phyloP scores from a whole-genome alignment of 202 grass and related monocot genomes.

The Carex arenaria region DNA sequence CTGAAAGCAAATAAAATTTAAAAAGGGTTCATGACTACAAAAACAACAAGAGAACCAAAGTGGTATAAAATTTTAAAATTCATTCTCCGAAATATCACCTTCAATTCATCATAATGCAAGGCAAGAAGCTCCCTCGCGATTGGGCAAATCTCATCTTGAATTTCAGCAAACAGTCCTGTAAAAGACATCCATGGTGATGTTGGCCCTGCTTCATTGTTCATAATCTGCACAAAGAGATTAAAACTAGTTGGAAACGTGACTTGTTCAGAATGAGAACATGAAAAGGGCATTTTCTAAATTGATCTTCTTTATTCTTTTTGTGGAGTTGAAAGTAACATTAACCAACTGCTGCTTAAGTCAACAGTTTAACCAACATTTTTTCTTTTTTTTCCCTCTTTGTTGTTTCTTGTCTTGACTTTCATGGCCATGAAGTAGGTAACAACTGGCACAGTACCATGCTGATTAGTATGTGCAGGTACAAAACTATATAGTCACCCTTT shows the following conservation, averaged over 20 bases:
- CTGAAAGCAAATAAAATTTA: constrained; percentile 25
- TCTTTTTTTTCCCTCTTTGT: background rate
- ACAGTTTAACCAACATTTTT: background rate
- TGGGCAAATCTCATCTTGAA: constrained; percentile 48
- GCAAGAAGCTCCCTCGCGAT: constrained; percentile 56
- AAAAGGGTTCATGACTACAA: background rate
- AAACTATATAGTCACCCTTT: background rate
- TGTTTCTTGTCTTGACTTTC: background rate
- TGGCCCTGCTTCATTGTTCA: constrained; percentile 36
- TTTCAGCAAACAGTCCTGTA: constrained; percentile 47
- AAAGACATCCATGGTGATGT: constrained; percentile 77
- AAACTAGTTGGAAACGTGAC: background rate
- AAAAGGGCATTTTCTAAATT: background rate
- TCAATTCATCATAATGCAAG: constrained; percentile 58
- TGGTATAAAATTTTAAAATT: background rate
- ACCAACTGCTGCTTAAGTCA: background rate
- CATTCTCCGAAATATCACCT: constrained; percentile 30
- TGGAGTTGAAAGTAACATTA: background rate
- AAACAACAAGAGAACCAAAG: constrained; percentile 1
- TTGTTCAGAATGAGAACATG: constrained; percentile 11
- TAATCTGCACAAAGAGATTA: constrained; percentile 29
- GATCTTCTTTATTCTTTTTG: background rate
- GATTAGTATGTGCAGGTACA: background rate
- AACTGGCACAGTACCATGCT: constrained; percentile 1
- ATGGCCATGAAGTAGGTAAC: background rate